Conservation (phyloP, 495 filamentous ascomycete species). For the Penicillium atrosanguineum region DNA sequence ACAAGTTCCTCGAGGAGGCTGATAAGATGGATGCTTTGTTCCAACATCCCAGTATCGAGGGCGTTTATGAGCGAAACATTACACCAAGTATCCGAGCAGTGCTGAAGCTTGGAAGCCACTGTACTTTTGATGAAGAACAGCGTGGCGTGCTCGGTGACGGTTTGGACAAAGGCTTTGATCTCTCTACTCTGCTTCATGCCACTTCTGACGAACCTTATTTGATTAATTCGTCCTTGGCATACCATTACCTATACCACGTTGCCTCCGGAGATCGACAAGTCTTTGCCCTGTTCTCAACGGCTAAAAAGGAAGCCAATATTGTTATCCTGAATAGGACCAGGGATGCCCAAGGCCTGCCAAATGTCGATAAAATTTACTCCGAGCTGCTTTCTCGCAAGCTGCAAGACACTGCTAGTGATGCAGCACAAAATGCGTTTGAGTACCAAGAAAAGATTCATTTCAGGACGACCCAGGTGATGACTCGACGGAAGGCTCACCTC, state of each 20-base stretch:
- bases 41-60: slow-evolving; percentile 91
- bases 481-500: slow-evolving; percentile 79
- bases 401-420: slow-evolving; percentile 62
- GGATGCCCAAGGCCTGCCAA: slow-evolving; percentile 81
- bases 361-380: slow-evolving; percentile 85
- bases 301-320: slow-evolving; percentile 75
- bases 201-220: slow-evolving; percentile 71
- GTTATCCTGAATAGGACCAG: slow-evolving; percentile 76
- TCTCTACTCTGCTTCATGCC: slow-evolving; percentile 68
- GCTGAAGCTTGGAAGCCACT: slow-evolving; percentile 85
- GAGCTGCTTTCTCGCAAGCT: slow-evolving; percentile 65
- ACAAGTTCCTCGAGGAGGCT: slow-evolving; percentile 76
- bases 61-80: slow-evolving; percentile 92
- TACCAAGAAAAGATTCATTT: slow-evolving; percentile 90
- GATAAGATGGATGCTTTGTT: slow-evolving; percentile 79
- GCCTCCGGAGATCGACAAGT: slow-evolving; percentile 86
- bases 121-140: slow-evolving; percentile 90
- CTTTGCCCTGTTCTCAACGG: slow-evolving; percentile 88
- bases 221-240: slow-evolving; percentile 62
- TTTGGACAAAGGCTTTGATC: slow-evolving; percentile 89
- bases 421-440: slow-evolving; percentile 74
- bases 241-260: slow-evolving; percentile 90
- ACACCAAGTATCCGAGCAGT: slow-evolving; percentile 81
- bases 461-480: slow-evolving; percentile 81
- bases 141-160: slow-evolving; percentile 89